phyloP scores from a whole-genome alignment of 805 yeast genomes.

The Scheffersomyces amazonensis region DNA sequence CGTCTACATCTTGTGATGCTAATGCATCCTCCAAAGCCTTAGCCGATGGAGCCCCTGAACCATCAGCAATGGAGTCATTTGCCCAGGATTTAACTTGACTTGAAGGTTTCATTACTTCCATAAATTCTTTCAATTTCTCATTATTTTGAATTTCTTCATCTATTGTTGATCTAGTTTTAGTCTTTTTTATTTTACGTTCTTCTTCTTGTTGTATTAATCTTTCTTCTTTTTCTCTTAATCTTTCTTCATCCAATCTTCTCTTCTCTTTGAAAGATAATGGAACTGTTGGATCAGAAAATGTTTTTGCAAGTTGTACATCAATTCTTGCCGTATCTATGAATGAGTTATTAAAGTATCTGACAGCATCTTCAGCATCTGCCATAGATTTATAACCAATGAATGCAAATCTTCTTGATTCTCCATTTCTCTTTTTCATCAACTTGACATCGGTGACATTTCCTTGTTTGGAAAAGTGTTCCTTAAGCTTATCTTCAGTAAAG shows the following conservation, averaged over 20 bases:
- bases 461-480: slow-evolving; percentile 56
- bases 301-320: slow-evolving; percentile 78
- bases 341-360: slow-evolving; percentile 67
- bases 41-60: slow-evolving; percentile 44
- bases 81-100: slow-evolving; percentile 73
- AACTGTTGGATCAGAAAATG: slow-evolving; percentile 79
- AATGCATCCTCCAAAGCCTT: slow-evolving; percentile 44
- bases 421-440: slow-evolving; percentile 74
- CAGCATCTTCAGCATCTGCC: slow-evolving; percentile 77
- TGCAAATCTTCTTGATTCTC: slow-evolving; percentile 90
- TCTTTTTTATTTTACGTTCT: slow-evolving; percentile 37
- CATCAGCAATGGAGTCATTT: slow-evolving; percentile 52
- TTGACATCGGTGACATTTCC: slow-evolving; percentile 86
- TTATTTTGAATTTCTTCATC: slow-evolving; percentile 63
- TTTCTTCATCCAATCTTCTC: slow-evolving; percentile 44
- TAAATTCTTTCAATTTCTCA: slow-evolving; percentile 72
- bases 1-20: slow-evolving; percentile 16
- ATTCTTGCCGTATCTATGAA: slow-evolving; percentile 82
- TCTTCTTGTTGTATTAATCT: slow-evolving; percentile 35
- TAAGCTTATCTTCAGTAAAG: slow-evolving; percentile 68
- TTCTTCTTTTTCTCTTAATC: slow-evolving; percentile 40
- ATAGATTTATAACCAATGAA: slow-evolving; percentile 81
- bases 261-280: slow-evolving; percentile 55
- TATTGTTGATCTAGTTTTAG: slow-evolving; percentile 32
- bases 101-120: slow-evolving; percentile 80